phyloP scores from a whole-genome alignment of 345 rosid genomes.

The Populus euphratica region DNA sequence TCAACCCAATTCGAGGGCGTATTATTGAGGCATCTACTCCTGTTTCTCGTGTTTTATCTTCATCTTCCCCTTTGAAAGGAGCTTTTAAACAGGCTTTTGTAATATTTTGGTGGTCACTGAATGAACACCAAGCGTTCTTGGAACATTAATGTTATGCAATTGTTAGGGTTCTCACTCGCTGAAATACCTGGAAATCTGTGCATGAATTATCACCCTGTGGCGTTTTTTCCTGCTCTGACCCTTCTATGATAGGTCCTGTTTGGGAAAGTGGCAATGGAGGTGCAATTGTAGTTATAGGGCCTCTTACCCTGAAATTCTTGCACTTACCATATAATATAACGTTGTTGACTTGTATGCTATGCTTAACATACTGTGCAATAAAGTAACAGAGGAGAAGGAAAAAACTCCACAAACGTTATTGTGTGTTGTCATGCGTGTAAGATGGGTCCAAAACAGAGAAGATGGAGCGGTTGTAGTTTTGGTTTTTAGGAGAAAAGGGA shows the following conservation, averaged over 20 bases:
- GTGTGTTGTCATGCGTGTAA: neutral
- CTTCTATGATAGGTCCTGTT: neutral
- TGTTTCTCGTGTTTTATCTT: neutral
- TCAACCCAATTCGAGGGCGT: constrained; percentile 26
- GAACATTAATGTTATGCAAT: neutral
- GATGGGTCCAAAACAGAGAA: neutral
- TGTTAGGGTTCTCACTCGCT: neutral
- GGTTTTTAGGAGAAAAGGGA: neutral
- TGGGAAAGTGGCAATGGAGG: too few relatives aligned
- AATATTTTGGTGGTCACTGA: constrained; percentile 26
- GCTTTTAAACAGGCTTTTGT: constrained; percentile 19
- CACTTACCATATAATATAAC: too few relatives aligned
- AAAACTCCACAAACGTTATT: neutral
- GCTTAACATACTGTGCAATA: neutral
- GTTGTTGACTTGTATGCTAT: too few relatives aligned
- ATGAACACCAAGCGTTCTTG: neutral
- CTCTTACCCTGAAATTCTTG: too few relatives aligned
- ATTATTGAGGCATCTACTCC: constrained; percentile 17
- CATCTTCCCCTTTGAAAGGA: constrained; percentile 17
- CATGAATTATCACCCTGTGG: neutral
- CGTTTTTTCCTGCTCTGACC: neutral
- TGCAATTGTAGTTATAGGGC: too few relatives aligned
- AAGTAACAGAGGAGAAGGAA: too few relatives aligned
- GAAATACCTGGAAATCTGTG: neutral
- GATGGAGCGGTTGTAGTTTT: neutral